phyloP scores from a whole-genome alignment of 2,329 filamentous ascomycete species.

The Kalmusia sp. region DNA sequence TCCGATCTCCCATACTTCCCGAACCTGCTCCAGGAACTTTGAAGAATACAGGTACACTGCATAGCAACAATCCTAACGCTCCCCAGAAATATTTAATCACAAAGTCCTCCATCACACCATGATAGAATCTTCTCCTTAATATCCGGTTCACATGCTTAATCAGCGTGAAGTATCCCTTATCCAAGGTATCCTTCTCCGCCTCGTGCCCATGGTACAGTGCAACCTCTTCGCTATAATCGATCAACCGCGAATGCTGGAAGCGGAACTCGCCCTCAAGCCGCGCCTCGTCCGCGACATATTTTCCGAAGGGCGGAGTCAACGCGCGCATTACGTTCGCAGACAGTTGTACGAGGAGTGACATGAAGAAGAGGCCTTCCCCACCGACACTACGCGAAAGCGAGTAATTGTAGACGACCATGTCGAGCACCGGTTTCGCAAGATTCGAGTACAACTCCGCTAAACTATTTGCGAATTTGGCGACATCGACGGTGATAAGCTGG shows the following conservation, averaged over 20 bases:
- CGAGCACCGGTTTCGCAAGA: constrained; percentile 89
- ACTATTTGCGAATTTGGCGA: constrained; percentile 94
- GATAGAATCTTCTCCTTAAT: constrained; percentile 86
- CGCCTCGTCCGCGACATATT: constrained; percentile 96
- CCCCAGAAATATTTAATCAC: constrained; percentile 99
- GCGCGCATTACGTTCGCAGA: constrained; percentile 93
- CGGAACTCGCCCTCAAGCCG: constrained; percentile 94
- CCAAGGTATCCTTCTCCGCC: constrained; percentile 92
- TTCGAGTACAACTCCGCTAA: constrained; percentile 96
- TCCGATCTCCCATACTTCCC: constrained; percentile 71
- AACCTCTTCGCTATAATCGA: constrained; percentile 95
- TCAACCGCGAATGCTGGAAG: constrained; percentile 91
- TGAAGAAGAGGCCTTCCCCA: constrained; percentile 92
- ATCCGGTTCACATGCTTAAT: constrained; percentile 99
- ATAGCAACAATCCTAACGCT: constrained; percentile 86
- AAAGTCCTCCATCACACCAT: constrained; percentile 99
- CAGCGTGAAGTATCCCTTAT: constrained; percentile 98
- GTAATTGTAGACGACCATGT: constrained; percentile 97
- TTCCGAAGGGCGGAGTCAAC: constrained; percentile 93
- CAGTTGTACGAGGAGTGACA: constrained; percentile 91
- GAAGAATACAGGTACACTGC: constrained; percentile 95
- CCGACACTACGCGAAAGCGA: constrained; percentile 94
- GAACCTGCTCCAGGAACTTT: constrained; percentile 73
- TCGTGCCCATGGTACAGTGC: constrained; percentile 91
- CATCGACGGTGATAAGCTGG: constrained; percentile 95